Conservation (phyloP, 1,139 yeast genomes). For the Pichia sp. region DNA sequence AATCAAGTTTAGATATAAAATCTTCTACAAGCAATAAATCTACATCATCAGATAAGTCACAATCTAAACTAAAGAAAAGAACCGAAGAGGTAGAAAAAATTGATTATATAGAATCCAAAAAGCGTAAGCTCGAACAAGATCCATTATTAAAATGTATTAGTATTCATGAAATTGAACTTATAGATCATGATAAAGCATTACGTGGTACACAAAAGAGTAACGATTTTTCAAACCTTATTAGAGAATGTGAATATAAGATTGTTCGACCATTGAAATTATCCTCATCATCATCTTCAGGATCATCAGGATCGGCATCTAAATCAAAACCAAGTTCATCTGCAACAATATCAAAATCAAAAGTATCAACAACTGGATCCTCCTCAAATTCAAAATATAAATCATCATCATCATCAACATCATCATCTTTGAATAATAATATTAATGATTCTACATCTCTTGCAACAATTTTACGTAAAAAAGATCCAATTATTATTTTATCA, state of each 20-base stretch:
- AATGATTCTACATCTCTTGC: slow-evolving; percentile 6
- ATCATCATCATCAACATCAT: slow-evolving; percentile 8
- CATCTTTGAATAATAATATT: not conserved
- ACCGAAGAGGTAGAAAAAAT: slow-evolving; percentile 17
- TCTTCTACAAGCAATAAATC: not conserved
- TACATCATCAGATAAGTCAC: not conserved
- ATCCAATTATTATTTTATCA: slow-evolving; percentile 87
- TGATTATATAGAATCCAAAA: slow-evolving; percentile 14
- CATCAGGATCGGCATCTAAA: slow-evolving; percentile 37
- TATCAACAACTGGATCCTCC: slow-evolving; percentile 29
- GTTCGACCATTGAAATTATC: slow-evolving; percentile 21
- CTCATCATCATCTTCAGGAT: not conserved
- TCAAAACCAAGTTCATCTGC: slow-evolving; percentile 33
- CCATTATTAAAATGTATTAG: slow-evolving; percentile 51
- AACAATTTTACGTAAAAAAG: slow-evolving; percentile 36
- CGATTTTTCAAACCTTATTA: slow-evolving; percentile 66
- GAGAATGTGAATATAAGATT: slow-evolving; percentile 62
- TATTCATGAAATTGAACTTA: slow-evolving; percentile 56
- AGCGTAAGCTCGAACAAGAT: slow-evolving; percentile 37
- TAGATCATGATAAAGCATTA: slow-evolving; percentile 74
- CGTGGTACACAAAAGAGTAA: slow-evolving; percentile 65
- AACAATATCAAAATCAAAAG: slow-evolving; percentile 20
- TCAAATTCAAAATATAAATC: slow-evolving; percentile 13
- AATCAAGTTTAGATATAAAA: not conserved
- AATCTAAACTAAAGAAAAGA: slow-evolving; percentile 25